Percentiles rank a stretch among this genome's conserved stretches.
Evolutionary conservation across 2,329 filamentous ascomycete genomes (phyloP).

Genomic region (Neonectria coccinea): DNA sequence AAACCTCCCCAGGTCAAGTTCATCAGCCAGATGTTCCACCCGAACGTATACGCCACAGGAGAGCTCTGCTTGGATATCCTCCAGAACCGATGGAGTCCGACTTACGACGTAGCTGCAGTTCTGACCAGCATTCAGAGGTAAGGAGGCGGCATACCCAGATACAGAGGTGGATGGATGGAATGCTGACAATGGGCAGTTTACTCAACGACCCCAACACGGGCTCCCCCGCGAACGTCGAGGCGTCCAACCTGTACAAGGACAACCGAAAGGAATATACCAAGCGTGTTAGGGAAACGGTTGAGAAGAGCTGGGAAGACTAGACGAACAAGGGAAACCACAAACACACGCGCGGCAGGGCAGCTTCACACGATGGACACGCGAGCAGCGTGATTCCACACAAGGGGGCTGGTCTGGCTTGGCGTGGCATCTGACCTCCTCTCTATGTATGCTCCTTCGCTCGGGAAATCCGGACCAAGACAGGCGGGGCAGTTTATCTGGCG

Average conservation of each 20-base stretch:
- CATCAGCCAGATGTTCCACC: slow-evolving; percentile 99
- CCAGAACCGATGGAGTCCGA: slow-evolving; percentile 98
- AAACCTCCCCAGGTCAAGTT: slow-evolving; percentile 98
- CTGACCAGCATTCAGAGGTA: slow-evolving; percentile 98
- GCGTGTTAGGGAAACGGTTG: slow-evolving; percentile 93
- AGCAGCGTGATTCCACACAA: slow-evolving; percentile 7
- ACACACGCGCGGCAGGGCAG: not conserved
- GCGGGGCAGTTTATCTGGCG: slow-evolving; percentile 43
- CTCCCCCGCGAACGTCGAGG: slow-evolving; percentile 96
- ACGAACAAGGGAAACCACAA: not conserved
- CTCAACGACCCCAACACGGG: slow-evolving; percentile 99
- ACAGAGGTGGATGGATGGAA: not conserved
- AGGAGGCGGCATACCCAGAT: slow-evolving; percentile 2
- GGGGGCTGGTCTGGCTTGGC: slow-evolving; percentile 13
- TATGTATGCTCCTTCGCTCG: slow-evolving; percentile 20
- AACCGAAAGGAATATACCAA: slow-evolving; percentile 97
- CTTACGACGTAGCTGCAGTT: slow-evolving; percentile 97
- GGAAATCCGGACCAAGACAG: slow-evolving; percentile 24
- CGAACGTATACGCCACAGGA: slow-evolving; percentile 96
- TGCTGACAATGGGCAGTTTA: slow-evolving; percentile 69
- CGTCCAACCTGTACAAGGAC: slow-evolving; percentile 98
- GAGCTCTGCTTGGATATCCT: slow-evolving; percentile 97
- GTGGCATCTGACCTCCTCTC: slow-evolving; percentile 10
- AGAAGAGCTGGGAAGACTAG: slow-evolving; percentile 99
- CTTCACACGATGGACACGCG: slow-evolving; percentile 17